Evolutionary conservation across 306 rosid genomes (phyloP).

Genomic region (Oxytropis ochrocephala): DNA sequence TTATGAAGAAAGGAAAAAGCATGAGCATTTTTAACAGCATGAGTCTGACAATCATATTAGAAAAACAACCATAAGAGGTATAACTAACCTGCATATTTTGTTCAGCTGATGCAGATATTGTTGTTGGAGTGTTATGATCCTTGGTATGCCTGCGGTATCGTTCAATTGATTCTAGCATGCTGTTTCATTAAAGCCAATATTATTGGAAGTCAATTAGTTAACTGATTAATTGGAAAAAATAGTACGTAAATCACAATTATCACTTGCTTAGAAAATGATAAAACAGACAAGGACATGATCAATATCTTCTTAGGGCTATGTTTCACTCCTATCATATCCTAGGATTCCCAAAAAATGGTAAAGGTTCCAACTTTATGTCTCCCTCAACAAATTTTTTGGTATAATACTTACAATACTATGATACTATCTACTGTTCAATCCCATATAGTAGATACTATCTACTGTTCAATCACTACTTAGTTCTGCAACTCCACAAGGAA

Average conservation of each 20-base stretch:
- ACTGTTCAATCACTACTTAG: background rate
- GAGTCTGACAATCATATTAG: background rate
- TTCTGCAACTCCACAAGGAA: background rate
- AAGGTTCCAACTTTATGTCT: too few species aligned
- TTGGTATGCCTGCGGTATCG: constrained; percentile 52
- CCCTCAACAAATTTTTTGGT: too few species aligned
- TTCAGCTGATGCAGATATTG: constrained; percentile 29
- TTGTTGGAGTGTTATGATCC: constrained; percentile 19
- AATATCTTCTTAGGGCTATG: background rate
- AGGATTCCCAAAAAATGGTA: too few species aligned
- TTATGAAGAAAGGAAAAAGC: background rate
- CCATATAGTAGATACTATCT: background rate
- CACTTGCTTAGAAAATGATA: background rate
- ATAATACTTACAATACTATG: too few species aligned
- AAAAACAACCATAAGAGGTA: background rate
- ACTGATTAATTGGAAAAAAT: too few species aligned
- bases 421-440: background rate
- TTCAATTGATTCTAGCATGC: constrained; percentile 54
- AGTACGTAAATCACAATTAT: background rate
- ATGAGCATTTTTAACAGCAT: background rate
- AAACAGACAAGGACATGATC: background rate
- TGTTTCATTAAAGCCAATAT: constrained; percentile 21
- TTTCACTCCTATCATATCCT: too few species aligned
- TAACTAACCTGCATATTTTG: constrained; percentile 42
- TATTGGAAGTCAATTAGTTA: background rate